Evolutionary conservation across 2,329 filamentous ascomycete species (phyloP).

Genomic region (Aaosphaeria pasadenensis): DNA sequence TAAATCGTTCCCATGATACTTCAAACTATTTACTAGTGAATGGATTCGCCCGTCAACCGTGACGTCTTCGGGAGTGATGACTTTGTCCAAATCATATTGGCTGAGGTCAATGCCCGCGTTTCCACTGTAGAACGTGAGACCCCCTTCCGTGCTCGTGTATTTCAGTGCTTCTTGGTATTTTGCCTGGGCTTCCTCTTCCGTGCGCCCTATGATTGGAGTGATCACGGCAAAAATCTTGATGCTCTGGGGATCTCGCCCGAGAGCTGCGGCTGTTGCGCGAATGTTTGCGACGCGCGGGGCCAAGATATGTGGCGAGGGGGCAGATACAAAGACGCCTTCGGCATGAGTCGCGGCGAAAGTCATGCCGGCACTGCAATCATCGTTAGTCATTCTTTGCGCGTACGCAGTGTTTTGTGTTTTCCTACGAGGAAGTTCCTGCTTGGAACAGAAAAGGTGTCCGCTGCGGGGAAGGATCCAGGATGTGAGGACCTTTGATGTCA

Average conservation of each 20-base stretch:
- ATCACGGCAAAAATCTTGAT: slow-evolving; percentile 55
- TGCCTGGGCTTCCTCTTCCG: slow-evolving; percentile 60
- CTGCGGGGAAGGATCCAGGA: slow-evolving; percentile 64
- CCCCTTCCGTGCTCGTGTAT: slow-evolving; percentile 61
- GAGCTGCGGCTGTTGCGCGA: slow-evolving; percentile 17
- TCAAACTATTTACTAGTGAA: slow-evolving; percentile 4
- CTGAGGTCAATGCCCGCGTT: slow-evolving; percentile 66
- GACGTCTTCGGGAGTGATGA: slow-evolving; percentile 37
- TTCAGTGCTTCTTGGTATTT: slow-evolving; percentile 60
- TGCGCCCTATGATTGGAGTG: slow-evolving; percentile 60
- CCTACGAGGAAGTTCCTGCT: background rate
- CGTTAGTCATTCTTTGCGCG: background rate
- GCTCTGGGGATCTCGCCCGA: slow-evolving; percentile 49
- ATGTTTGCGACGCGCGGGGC: slow-evolving; percentile 58
- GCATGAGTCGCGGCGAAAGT: slow-evolving; percentile 5
- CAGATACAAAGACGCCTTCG: slow-evolving; percentile 65
- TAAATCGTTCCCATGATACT: slow-evolving; percentile 5
- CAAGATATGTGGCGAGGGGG: slow-evolving; percentile 59
- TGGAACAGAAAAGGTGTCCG: slow-evolving; percentile 24
- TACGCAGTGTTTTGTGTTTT: background rate
- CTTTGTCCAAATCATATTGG: slow-evolving; percentile 57
- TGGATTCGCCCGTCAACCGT: slow-evolving; percentile 4
- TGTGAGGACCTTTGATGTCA: slow-evolving; percentile 61
- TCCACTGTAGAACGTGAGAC: slow-evolving; percentile 65
- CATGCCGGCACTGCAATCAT: slow-evolving; percentile 51